Evolutionary conservation across 768 basidiomycete species (phyloP), one percentile per base, ranked within the genome.

Genomic region (Inosperma sp.): DNA sequence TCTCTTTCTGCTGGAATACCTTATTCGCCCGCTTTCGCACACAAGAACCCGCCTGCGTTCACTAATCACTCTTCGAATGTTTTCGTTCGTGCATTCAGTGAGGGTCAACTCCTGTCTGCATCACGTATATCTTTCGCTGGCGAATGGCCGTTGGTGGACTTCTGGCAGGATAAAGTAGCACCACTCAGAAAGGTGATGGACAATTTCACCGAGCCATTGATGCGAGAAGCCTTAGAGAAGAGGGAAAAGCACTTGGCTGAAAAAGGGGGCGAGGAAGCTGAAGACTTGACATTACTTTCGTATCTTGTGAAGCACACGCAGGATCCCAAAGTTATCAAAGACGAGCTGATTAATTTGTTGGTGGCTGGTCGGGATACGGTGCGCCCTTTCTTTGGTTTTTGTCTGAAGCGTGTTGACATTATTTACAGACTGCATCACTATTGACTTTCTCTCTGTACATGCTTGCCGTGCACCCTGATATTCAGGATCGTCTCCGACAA

Each of bases 341-440:
- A 81, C 53, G 67, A 68, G 59, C 57, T 66, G 3, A 57, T 80
- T n/a, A 82, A 82, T 54, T 76, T 83, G 34, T 63, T 80, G 13
- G 68, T 83, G 19, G 80, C 81, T 19, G 80, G 78, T 7, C 70
- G 79, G 22, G 82, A 84, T 51, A 84, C 81, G 3, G 75, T 75
- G 46, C 21, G 19, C 6, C 26, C 14, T 47, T 30, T 36, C 14
- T 7, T 23, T 31, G 13, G 21, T 10, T 10, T 16, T 36, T 19
- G 3, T 33, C 14, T 27, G 4, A 10, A 25, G 36, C 16, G 39
- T 16, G 3, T 25, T 10, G 26, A 40, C 27, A n/a, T 52, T 14
- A 8, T 13, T 5, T 29, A 17, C 42, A 73, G 71, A 77, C 76
- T 1, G 68, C 73, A 6, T 63, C 62, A 12, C 62, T 68, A 2